Evolutionary conservation across 2,329 filamentous ascomycete species (phyloP), one percentile per base, ranked within the genome.

Genomic region (Penicillium sp.): DNA sequence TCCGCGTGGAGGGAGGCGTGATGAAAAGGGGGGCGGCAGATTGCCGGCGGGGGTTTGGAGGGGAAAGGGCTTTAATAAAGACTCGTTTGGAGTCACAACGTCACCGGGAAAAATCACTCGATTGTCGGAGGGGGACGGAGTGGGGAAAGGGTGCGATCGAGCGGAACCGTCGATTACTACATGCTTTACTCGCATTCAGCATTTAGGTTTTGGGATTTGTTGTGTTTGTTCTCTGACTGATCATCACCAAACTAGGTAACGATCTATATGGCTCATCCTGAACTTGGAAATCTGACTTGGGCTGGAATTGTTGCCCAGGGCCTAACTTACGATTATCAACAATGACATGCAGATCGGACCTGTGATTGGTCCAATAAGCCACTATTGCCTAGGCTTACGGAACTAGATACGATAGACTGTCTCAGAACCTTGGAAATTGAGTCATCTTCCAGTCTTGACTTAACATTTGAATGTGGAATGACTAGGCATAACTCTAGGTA

Each of bases 1-100:
- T 82, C 65, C 73, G 80, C 55, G 74, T 73, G 69, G 71, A 73
- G 67, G 80, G 77, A 78, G 79, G 77, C 81, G 81, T 82, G 72
- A 73, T 82, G 80, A 71, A 72, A 37, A 51, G 48, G 35, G 49
- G 43, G 43, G 47, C 58, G 63, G 60, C 62, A 58, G 46, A 50
- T n/a, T 60, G 62, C 61, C 62, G 51, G 37, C 51, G 43, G 29
- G 48, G 35, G 7, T 3, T 29, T 25, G 14, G 49, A 29, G 25
- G 49, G 49, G 25, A 11, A 27, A 22, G 20, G 41, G 27, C n/a
- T 43, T 51, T 51, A 29, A 51, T 42, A 51, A 23, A 23, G 31
- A 35, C 15, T 45, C 18, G 26, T 14, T 26, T 29, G 54, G 57
- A 60, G 55, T 48, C 54, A 59, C 52, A 57, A 59, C 57, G 59